These are phyloP conservation scores for Lachancea kluyveri DNA, from an alignment of 805 yeast species.

Conservation along the genomic window DNA sequence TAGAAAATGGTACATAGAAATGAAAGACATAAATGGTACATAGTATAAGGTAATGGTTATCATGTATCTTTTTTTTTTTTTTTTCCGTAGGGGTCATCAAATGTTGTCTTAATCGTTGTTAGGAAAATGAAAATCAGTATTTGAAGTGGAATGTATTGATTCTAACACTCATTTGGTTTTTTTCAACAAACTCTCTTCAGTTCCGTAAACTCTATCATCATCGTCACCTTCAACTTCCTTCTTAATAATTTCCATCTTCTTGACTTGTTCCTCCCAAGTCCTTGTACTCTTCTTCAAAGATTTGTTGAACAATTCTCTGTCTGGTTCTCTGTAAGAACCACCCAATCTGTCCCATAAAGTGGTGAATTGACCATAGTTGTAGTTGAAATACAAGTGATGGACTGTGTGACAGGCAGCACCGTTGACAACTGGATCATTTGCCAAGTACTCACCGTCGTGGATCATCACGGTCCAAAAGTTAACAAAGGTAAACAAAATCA, in stretches of 20 bases:
- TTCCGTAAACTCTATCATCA: slow-evolving; percentile 68
- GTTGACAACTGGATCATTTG: slow-evolving; percentile 88
- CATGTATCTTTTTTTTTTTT: too few species aligned
- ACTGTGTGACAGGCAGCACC: slow-evolving; percentile 99
- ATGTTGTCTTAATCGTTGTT: too few species aligned
- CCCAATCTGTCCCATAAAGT: slow-evolving; percentile 98
- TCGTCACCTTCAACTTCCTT: slow-evolving; percentile 69
- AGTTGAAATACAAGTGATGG: slow-evolving; percentile 94
- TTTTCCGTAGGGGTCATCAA: too few species aligned
- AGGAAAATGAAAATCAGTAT: too few species aligned
- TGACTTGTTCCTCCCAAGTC: slow-evolving; percentile 66
- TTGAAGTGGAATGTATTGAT: too few species aligned
- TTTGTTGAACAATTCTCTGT: slow-evolving; percentile 72
- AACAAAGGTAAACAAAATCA: slow-evolving; percentile 79
- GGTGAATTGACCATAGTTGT: slow-evolving; percentile 97
- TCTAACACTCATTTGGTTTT: slow-evolving; percentile 15
- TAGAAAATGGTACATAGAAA: too few species aligned
- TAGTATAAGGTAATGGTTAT: too few species aligned
- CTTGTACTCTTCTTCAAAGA: slow-evolving; percentile 47
- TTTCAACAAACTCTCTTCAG: slow-evolving; percentile 35
- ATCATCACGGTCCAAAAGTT: slow-evolving; percentile 98
- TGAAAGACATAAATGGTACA: too few species aligned
- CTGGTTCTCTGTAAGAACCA: slow-evolving; percentile 89
- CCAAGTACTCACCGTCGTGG: slow-evolving; percentile 94
- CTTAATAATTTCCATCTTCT: slow-evolving; percentile 74